These are phyloP conservation scores for Trifolium repens DNA, from an alignment of 306 rosid genomes.

Conservation along the genomic window DNA sequence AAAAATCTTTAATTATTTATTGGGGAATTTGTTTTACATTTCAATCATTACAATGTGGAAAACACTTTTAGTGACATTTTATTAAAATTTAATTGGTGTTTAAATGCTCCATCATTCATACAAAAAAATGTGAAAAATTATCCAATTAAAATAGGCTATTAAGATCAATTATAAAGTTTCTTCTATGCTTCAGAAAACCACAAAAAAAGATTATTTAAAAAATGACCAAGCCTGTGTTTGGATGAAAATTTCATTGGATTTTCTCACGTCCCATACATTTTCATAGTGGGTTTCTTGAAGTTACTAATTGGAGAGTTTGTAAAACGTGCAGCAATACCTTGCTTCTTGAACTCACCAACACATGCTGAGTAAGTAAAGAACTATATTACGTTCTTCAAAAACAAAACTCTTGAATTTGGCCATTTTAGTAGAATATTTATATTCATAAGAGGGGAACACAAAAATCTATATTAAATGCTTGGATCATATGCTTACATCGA, in stretches of 20 bases:
- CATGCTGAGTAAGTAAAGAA: constrained; percentile 29
- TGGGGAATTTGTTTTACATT: not conserved
- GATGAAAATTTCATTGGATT: not conserved
- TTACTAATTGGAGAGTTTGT: not conserved
- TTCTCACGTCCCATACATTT: not conserved
- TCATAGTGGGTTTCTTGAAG: not conserved
- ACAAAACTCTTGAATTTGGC: constrained; percentile 8
- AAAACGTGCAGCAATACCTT: not conserved
- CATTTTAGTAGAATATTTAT: not conserved
- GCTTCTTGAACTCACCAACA: constrained; percentile 15
- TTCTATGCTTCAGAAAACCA: constrained; percentile 9
- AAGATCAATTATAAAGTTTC: constrained; percentile 23
- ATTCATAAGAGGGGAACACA: constrained; percentile 1
- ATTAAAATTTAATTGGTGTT: constrained; percentile 23
- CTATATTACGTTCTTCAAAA: constrained; percentile 14
- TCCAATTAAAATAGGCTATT: constrained; percentile 10
- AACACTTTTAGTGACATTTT: constrained; percentile 5
- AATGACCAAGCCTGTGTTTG: not conserved
- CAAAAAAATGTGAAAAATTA: not conserved
- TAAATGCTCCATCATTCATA: not conserved
- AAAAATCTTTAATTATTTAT: not conserved
- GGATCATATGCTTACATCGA: constrained; percentile 18
- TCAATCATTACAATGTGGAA: not conserved
- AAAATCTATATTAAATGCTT: constrained; percentile 22
- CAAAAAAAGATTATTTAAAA: constrained; percentile 9